These are phyloP conservation scores for Paxillus involutus DNA, from an alignment of 768 basidiomycete species.

Conservation along the genomic window DNA sequence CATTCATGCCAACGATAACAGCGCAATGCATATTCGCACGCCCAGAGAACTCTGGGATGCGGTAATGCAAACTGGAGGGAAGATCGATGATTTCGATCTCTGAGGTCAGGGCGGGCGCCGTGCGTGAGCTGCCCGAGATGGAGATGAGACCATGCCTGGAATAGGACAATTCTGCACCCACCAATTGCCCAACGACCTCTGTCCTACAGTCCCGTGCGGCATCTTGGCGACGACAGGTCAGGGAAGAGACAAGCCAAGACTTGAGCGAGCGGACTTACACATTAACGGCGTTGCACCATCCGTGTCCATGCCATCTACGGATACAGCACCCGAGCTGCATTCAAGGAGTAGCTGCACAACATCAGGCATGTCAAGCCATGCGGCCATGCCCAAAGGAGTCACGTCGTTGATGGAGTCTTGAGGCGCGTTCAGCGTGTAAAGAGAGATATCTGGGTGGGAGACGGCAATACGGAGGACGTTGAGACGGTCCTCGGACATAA, in stretches of 20 bases:
- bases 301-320: conserved; percentile 72
- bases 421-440: conserved; percentile 74
- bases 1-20: conserved; percentile 59
- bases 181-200: conserved; percentile 66
- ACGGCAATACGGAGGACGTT: conserved; percentile 56
- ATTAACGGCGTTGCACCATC: conserved; percentile 80
- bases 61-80: conserved; percentile 66
- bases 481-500: conserved; percentile 57
- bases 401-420: conserved; percentile 69
- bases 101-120: conserved; percentile 71
- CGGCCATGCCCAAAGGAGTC: conserved; percentile 75
- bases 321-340: conserved; percentile 56
- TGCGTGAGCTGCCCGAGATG: conserved; percentile 44
- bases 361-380: conserved; percentile 68
- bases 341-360: conserved; percentile 67
- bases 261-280: conserved; percentile 53
- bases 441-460: conserved; percentile 55
- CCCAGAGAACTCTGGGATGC: conserved; percentile 65
- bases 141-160: conserved; percentile 7
- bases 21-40: conserved; percentile 67
- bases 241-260: conserved; percentile 1
- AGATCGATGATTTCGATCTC: conserved; percentile 71
- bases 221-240: conserved; percentile 43
- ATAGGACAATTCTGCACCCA: conserved; percentile 34
- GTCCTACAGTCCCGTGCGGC: conserved; percentile 72